Evolutionary conservation across 768 basidiomycete genomes (phyloP), one percentile per base, ranked within the genome.

Genomic region (Podaxis sp.): DNA sequence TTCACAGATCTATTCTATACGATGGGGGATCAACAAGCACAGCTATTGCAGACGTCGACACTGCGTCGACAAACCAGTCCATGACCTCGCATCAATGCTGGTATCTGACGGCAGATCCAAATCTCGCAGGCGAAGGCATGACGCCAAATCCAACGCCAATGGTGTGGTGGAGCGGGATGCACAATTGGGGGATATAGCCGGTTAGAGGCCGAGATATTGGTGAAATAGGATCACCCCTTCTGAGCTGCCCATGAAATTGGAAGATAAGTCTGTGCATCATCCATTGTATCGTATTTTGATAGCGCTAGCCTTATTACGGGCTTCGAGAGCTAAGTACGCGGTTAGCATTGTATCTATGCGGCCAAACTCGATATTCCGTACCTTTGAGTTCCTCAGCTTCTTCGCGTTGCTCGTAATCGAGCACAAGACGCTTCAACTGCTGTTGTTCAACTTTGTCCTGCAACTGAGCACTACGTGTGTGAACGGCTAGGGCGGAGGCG

Each of bases 361-460:
- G 57, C 8, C 36, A 17, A 30, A 53, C 60, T 44, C 40, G n/a
- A 19, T 24, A 61, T 52, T 57, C 30, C 66, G 46, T 59, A 89
- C 91, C 90, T 84, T 86, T 91, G 68, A 90, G 69, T 69, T 92
- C 91, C 71, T 93, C 91, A 2, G 84, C 89, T 75, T 93, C 93
- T 73, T 94, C 93, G 38, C 89, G 89, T 68, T 94, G 93, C 70
- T 94, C 93, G 66, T 94, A 95, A 72, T 94, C 85, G 57, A 96
- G 83, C 3, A 97, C 97, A 19, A 99, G 83, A n/a, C 89, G 87
- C 79, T 99, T 99, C 67, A 99, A 78, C 65, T 98, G 93, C 74
- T 99, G 95, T 68, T 99, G 96, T 72, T 99, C 97, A 6, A 93
- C 94, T 75, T 90, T 93, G 75, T 96, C 95, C 72, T 95, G 95